Conservation (phyloP, 768 basidiomycete species). For the Daedalea quercina region DNA sequence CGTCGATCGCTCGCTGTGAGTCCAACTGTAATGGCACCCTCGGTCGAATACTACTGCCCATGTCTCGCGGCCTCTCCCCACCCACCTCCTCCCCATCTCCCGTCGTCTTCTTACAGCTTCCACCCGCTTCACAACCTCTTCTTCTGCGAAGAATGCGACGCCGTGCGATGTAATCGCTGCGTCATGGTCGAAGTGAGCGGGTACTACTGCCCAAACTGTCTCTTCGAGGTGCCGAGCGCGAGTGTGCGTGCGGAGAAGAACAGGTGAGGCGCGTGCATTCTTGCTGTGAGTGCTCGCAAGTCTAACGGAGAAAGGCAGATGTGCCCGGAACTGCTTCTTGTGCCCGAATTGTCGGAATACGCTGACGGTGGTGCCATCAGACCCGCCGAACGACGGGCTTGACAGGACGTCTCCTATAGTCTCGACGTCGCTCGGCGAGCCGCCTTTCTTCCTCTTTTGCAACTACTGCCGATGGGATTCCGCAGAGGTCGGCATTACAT, state of each 20-base stretch:
- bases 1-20: too few relatives aligned
- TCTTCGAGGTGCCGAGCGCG: constrained; percentile 97
- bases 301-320: constrained; percentile 45
- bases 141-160: constrained; percentile 99
- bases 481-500: constrained; percentile 81
- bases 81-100: constrained; percentile 69
- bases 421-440: constrained; percentile 62
- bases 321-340: constrained; percentile 95
- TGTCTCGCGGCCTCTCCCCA: constrained; percentile 53
- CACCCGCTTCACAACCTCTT: constrained; percentile 82
- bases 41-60: constrained; percentile 63
- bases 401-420: constrained; percentile 42
- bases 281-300: not conserved
- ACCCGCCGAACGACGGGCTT: constrained; percentile 60
- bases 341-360: constrained; percentile 93
- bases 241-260: constrained; percentile 99
- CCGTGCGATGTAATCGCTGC: constrained; percentile 88
- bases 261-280: constrained; percentile 43
- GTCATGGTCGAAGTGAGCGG: constrained; percentile 91
- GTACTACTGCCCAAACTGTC: constrained; percentile 97
- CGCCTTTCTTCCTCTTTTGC: constrained; percentile 89
- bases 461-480: constrained; percentile 95
- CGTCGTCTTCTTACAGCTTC: constrained; percentile 75
- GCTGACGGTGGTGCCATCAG: constrained; percentile 85
- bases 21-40: constrained; percentile 31